A percentile compares a stretch with the other conserved stretches of the same genome.
Conservation (phyloP, 2,329 filamentous ascomycete genomes). For the Venturia effusa region DNA sequence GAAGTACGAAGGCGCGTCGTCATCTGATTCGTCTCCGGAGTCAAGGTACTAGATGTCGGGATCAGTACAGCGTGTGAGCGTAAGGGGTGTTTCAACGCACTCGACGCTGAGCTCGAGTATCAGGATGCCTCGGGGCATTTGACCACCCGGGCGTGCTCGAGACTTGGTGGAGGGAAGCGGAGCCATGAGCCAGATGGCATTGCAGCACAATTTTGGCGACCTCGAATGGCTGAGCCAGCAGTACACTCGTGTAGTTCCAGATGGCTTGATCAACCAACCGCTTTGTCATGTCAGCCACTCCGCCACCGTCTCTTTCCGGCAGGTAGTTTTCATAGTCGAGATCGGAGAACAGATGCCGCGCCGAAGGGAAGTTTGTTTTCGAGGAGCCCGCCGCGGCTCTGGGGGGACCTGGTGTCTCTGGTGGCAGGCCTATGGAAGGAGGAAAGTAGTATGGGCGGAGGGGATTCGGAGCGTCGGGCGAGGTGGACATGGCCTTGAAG, state of each 20-base stretch:
- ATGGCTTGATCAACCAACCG: slow-evolving; percentile 72
- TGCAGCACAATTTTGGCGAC: slow-evolving; percentile 92
- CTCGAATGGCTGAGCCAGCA: slow-evolving; percentile 93
- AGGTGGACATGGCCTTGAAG: slow-evolving; percentile 11
- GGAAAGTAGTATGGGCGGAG: slow-evolving; percentile 62
- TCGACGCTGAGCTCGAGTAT: not conserved
- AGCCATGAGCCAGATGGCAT: slow-evolving; percentile 44
- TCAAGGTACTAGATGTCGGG: not conserved
- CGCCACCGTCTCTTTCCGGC: slow-evolving; percentile 50
- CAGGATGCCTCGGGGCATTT: not conserved
- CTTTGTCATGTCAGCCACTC: slow-evolving; percentile 56
- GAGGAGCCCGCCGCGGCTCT: slow-evolving; percentile 15
- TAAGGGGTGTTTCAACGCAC: not conserved
- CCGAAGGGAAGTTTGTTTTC: slow-evolving; percentile 37
- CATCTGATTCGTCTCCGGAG: slow-evolving; percentile 49
- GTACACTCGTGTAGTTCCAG: slow-evolving; percentile 82
- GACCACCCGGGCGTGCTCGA: slow-evolving; percentile 16
- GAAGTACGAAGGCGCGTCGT: slow-evolving; percentile 66
- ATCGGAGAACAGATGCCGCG: slow-evolving; percentile 78
- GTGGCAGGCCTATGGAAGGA: slow-evolving; percentile 51
- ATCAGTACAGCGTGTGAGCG: not conserved
- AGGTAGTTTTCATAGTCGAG: slow-evolving; percentile 87
- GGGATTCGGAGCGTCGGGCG: slow-evolving; percentile 44
- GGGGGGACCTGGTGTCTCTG: slow-evolving; percentile 19
- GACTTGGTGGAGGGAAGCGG: slow-evolving; percentile 13